Evolutionary conservation across 805 yeast species (phyloP).

Genomic region (Priceomyces fermenticarens): DNA sequence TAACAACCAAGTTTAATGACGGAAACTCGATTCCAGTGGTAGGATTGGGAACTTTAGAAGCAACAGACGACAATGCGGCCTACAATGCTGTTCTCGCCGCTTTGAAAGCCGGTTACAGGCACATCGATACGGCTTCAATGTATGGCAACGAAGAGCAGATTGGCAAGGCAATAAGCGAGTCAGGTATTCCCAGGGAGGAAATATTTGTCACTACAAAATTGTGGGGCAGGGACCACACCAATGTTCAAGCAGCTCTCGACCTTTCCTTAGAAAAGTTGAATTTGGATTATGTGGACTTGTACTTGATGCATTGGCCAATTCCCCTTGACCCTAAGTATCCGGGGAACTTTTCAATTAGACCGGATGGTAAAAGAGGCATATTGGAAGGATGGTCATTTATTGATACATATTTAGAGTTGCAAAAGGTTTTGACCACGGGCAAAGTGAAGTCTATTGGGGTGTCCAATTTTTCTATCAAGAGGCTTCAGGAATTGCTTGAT

Average conservation of each 20-base stretch:
- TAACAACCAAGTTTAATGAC: neutral
- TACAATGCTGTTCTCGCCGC: conserved; percentile 56
- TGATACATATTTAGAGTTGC: conserved; percentile 56
- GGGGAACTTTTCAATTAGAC: conserved; percentile 29
- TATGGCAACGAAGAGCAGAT: conserved; percentile 67
- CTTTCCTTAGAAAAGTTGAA: conserved; percentile 60
- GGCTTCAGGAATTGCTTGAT: conserved; percentile 41
- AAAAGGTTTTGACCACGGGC: conserved; percentile 53
- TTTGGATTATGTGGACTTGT: conserved; percentile 74
- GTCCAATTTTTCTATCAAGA: conserved; percentile 60
- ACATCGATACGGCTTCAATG: conserved; percentile 72
- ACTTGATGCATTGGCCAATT: conserved; percentile 80
- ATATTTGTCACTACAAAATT: conserved; percentile 71
- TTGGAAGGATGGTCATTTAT: conserved; percentile 37
- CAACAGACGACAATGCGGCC: conserved; percentile 48
- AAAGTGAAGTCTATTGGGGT: conserved; percentile 69
- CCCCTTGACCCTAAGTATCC: conserved; percentile 37
- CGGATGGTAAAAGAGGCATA: conserved; percentile 34
- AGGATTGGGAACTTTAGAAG: conserved; percentile 71
- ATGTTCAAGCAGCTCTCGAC: conserved; percentile 52
- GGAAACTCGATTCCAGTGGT: conserved; percentile 51
- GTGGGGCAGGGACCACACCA: conserved; percentile 52
- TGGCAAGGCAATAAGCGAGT: conserved; percentile 51
- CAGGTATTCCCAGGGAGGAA: conserved; percentile 62
- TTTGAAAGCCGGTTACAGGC: conserved; percentile 61